Evolutionary conservation across 306 rosid species (phyloP), one percentile per base, ranked within the genome.

Genomic region (Cucumis cinereus): DNA sequence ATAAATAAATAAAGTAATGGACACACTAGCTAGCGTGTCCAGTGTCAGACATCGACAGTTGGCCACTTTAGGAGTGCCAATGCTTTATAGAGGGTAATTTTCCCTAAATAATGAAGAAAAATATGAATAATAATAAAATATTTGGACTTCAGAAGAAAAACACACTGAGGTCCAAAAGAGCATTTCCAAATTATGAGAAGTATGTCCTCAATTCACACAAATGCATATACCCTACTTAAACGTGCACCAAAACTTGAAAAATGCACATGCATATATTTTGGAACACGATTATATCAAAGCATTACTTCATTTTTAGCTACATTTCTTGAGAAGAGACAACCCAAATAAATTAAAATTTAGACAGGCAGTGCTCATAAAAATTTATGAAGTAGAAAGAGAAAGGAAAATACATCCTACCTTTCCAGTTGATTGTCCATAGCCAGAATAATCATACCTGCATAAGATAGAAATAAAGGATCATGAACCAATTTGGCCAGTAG

Each of bases 361-460:
- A 72, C 40, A 7, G 35, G 50, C 49, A 17, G 22, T 11, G 36
- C 50, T 4, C 49, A 8, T 16, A 35, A 4, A 71, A 49, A 71
- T 14, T 24, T 47, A 24, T 24, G 17, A 71, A 26, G 14, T 6
- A 54, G 28, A 73, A 33, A 73, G 26, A 54, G 19, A 28, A 50
- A 50, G 60, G 68, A 26, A 23, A 36, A 22, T 45, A 80, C 53
- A 70, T 69, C 89, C 71, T 82, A 93, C 98, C 97, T 93, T 93
- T 84, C 98, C 98, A 59, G 97, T 88, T 47, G 98, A 91, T 83
- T 87, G 97, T 86, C 98, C 98, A 81, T 93, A 93, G 59, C 98
- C 98, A 77, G 98, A 93, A 84, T 93, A 93, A 84, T 93, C 98
- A 20, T 93, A 93, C 79, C 98, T 93, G 88, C 79, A 83, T 59